A percentile compares a stretch with the other conserved stretches of the same genome.
Conservation (phyloP, 2,329 filamentous ascomycete species). For the Cladophialophora carrionii region DNA sequence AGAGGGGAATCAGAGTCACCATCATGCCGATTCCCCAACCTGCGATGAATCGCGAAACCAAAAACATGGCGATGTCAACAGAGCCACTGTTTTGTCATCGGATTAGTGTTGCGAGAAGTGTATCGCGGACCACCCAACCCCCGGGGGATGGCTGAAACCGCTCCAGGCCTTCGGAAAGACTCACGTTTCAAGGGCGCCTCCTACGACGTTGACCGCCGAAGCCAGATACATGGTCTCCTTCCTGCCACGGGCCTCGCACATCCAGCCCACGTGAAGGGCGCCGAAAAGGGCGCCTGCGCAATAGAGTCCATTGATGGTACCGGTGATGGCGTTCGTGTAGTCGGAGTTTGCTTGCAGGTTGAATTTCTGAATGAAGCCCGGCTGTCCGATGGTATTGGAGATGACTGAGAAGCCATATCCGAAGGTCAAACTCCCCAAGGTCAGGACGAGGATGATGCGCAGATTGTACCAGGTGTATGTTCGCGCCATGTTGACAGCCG, state of each 20-base stretch:
- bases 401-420: constrained; percentile 58
- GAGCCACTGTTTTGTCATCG: constrained; percentile 16
- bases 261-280: constrained; percentile 28
- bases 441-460: constrained; percentile 32
- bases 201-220: constrained; percentile 29
- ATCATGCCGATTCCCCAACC: constrained; percentile 34
- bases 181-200: constrained; percentile 27
- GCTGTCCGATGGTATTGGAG: constrained; percentile 57
- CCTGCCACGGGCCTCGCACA: constrained; percentile 30
- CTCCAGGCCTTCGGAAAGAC: neutral
- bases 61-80: constrained; percentile 32
- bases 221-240: constrained; percentile 32
- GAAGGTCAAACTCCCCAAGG: constrained; percentile 46
- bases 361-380: constrained; percentile 58
- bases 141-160: no score
- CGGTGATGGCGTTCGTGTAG: constrained; percentile 48
- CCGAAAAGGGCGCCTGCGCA: constrained; percentile 32
- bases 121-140: neutral
- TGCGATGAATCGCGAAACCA: constrained; percentile 31
- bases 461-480: constrained; percentile 33
- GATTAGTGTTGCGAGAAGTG: neutral
- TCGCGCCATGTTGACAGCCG: constrained; percentile 20
- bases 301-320: constrained; percentile 34
- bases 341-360: constrained; percentile 41
- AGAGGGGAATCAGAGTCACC: constrained; percentile 30